These are phyloP conservation scores for Aspergillus viridinutans DNA, from an alignment of 2,329 filamentous ascomycete genomes.

Conservation along the genomic window DNA sequence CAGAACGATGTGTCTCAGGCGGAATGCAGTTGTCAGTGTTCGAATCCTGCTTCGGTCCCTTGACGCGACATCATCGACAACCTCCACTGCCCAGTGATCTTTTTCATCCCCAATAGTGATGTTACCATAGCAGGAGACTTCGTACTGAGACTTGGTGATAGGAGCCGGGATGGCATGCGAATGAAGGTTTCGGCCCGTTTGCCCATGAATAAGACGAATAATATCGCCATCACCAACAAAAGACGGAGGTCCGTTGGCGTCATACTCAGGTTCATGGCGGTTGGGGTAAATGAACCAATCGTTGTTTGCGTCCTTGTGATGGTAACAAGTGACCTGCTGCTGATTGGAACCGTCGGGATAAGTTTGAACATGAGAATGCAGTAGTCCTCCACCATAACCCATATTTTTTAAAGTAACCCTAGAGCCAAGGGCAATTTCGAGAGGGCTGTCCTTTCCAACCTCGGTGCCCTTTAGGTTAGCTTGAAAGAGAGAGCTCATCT, in stretches of 20 bases:
- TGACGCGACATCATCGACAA: slow-evolving; percentile 83
- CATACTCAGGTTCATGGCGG: slow-evolving; percentile 68
- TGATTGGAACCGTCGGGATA: slow-evolving; percentile 90
- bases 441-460: slow-evolving; percentile 88
- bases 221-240: slow-evolving; percentile 74
- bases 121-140: slow-evolving; percentile 96
- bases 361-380: slow-evolving; percentile 94
- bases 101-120: slow-evolving; percentile 93
- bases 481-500: slow-evolving; percentile 99
- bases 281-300: slow-evolving; percentile 99
- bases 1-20: slow-evolving; percentile 73
- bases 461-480: slow-evolving; percentile 91
- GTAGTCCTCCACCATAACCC: slow-evolving; percentile 94
- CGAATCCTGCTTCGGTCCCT: slow-evolving; percentile 79
- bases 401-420: slow-evolving; percentile 96
- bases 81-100: slow-evolving; percentile 94
- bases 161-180: slow-evolving; percentile 88
- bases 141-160: slow-evolving; percentile 80
- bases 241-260: slow-evolving; percentile 64
- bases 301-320: slow-evolving; percentile 99
- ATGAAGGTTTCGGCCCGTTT: slow-evolving; percentile 95
- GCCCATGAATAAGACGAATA: slow-evolving; percentile 85
- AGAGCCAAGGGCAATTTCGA: slow-evolving; percentile 87
- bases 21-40: slow-evolving; percentile 89
- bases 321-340: slow-evolving; percentile 98